Evolutionary conservation across 176 grass and related monocot genomes (phyloP).

Genomic region (Tillandsia leiboldiana): DNA sequence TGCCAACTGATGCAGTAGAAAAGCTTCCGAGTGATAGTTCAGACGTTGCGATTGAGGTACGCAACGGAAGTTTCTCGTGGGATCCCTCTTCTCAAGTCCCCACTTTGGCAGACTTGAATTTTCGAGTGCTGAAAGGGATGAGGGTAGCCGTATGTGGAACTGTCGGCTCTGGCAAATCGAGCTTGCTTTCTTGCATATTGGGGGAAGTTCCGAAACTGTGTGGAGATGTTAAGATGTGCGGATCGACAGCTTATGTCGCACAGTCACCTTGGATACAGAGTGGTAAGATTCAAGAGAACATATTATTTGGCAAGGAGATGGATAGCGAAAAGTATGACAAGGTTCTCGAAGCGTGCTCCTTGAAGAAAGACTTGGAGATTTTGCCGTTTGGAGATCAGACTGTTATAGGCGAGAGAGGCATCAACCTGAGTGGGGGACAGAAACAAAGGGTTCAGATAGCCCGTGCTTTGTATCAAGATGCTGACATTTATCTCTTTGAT

Average conservation of each 20-base stretch:
- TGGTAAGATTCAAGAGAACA: constrained; percentile 38
- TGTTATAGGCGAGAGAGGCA: constrained; percentile 38
- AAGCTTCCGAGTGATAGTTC: constrained; percentile 40
- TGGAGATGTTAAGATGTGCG: constrained; percentile 23
- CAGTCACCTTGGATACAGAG: constrained; percentile 47
- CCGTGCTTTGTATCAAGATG: constrained; percentile 40
- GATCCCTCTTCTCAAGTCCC: constrained; percentile 24
- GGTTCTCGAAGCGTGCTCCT: constrained; percentile 32
- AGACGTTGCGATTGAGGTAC: constrained; percentile 31
- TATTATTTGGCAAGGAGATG: constrained; percentile 36
- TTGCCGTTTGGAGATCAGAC: constrained; percentile 39
- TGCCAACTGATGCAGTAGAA: constrained; percentile 29
- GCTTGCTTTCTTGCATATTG: constrained; percentile 65
- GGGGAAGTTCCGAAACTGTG: constrained; percentile 61
- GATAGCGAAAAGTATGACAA: constrained; percentile 26
- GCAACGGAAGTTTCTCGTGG: constrained; percentile 57
- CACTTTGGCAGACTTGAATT: constrained; percentile 46
- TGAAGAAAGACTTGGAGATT: constrained; percentile 43
- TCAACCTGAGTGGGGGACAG: constrained; percentile 40
- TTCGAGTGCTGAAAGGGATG: constrained; percentile 32
- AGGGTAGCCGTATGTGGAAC: constrained; percentile 61
- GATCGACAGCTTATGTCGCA: constrained; percentile 23
- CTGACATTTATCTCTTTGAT: constrained; percentile 37
- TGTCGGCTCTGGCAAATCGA: constrained; percentile 71
- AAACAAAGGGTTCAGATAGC: constrained; percentile 47